phyloP scores from a whole-genome alignment of 2,329 filamentous ascomycete species.

The Magnaporthiopsis poae region DNA sequence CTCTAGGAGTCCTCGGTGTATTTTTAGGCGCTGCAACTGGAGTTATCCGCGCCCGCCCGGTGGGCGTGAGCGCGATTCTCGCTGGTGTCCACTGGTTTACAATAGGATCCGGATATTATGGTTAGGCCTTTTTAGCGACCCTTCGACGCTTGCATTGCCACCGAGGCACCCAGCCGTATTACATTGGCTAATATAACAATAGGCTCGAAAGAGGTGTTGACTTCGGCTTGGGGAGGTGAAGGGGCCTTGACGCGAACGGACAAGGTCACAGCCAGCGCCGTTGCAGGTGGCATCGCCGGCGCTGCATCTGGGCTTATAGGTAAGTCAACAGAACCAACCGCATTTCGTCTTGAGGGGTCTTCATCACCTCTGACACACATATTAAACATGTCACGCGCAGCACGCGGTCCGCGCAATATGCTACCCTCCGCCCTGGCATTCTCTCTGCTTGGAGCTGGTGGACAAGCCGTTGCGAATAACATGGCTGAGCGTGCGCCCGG shows the following conservation, averaged over 20 bases:
- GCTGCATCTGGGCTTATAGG: constrained; percentile 47
- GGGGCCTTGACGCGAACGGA: constrained; percentile 47
- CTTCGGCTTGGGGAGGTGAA: constrained; percentile 39
- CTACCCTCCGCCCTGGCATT: constrained; percentile 42
- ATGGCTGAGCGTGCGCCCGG: constrained; percentile 7
- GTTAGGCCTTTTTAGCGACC: constrained; percentile 30
- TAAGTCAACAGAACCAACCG: constrained; percentile 24
- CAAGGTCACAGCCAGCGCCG: constrained; percentile 54
- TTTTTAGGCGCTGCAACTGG: constrained; percentile 60
- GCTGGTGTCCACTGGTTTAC: constrained; percentile 74
- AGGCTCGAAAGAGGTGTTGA: constrained; percentile 40
- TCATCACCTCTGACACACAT: background rate
- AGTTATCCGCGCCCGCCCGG: constrained; percentile 57
- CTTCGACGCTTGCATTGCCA: background rate
- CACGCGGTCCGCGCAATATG: constrained; percentile 41
- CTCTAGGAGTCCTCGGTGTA: constrained; percentile 48
- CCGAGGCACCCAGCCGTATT: constrained; percentile 9
- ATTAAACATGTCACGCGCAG: constrained; percentile 11
- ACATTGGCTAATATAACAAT: background rate
- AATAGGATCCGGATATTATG: constrained; percentile 68
- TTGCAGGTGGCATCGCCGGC: constrained; percentile 62
- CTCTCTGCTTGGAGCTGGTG: constrained; percentile 26
- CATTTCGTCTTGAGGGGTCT: background rate
- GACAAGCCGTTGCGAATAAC: constrained; percentile 19
- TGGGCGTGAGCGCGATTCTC: constrained; percentile 60